These are phyloP conservation scores for Triadica sebifera DNA, from an alignment of 345 rosid genomes.

Conservation along the genomic window DNA sequence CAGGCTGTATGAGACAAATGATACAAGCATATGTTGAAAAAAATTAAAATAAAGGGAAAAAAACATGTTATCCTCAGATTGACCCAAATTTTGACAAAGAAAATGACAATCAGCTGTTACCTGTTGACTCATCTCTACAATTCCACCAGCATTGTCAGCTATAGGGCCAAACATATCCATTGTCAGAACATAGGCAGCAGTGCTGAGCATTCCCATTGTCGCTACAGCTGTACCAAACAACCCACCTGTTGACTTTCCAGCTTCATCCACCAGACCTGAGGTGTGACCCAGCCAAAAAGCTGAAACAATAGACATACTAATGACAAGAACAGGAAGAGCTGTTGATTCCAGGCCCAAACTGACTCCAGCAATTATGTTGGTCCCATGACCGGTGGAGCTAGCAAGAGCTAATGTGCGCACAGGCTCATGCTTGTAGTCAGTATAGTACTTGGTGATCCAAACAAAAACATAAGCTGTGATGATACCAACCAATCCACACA, in stretches of 20 bases:
- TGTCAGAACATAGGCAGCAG: constrained; percentile 96
- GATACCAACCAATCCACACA: constrained; percentile 96
- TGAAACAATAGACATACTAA: constrained; percentile 73
- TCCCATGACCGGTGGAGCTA: constrained; percentile 98
- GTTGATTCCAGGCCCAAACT: constrained; percentile 99
- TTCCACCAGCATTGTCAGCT: constrained; percentile 99
- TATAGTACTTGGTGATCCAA: constrained; percentile 92
- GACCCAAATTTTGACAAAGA: neutral
- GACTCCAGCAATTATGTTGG: constrained; percentile 96
- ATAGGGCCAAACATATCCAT: constrained; percentile 99
- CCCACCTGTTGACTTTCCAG: constrained; percentile 84
- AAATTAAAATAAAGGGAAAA: too few species aligned
- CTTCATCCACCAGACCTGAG: constrained; percentile 89
- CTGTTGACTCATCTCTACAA: constrained; percentile 99
- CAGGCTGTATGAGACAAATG: constrained; percentile 54
- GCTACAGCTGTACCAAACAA: constrained; percentile 99
- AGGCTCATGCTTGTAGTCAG: constrained; percentile 98
- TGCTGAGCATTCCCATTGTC: constrained; percentile 99
- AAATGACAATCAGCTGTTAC: constrained; percentile 37
- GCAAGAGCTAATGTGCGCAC: constrained; percentile 90
- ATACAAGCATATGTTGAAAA: neutral
- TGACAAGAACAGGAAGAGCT: constrained; percentile 91
- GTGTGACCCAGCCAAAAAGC: constrained; percentile 95
- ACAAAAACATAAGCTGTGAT: constrained; percentile 91
- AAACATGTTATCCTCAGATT: neutral